Base-by-base conservation (phyloP, 73 alveolate species). In the Durusdinium trenchii region DNA sequence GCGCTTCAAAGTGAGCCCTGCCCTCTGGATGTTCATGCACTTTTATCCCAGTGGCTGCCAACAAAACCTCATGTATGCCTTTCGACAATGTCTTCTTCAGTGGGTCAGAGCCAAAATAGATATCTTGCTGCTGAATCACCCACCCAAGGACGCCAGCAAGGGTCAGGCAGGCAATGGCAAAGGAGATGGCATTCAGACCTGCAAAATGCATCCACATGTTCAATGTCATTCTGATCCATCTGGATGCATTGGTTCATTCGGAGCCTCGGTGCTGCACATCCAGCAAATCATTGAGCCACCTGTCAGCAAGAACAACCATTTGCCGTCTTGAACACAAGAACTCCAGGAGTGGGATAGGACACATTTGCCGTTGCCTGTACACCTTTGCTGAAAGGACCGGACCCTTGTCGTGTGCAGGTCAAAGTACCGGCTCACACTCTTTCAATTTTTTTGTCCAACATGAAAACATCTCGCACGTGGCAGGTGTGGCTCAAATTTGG, bases 111-210 rank as follows among this genome's bases (percentile, higher is more conserved):
- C 18, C 73, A 32, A 60, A 57, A 23, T 23, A 57, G 30, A 2
- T 23, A 12, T 82, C n/a, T 7, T 30, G 38, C 35, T 1, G 73
- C 73, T 79, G 61, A 71, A 79, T 52, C 83, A 57, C 98, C 98
- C 98, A 92, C 75, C 98, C 98, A 23, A 92, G 98, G 43, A 92
- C 98, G n/a, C 98, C 98, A 36, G 98, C 98, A 60, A 92, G 60
- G 32, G 98, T 92, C 90, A 92, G 40, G 90, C 98, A 92, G 16
- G 98, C 98, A 14, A 92, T 92, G 61, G 91, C 87, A 42, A 92
- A 92, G 91, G 91, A 92, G 47, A 92, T 73, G 3, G 98, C 98
- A n/a, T 92, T 92, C 47, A 92, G 46, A 45, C 96, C 96, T 89
- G 35, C 40, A 14, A 18, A 35, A 75, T 14, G 18, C 81, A 67